Percentiles rank a stretch among this genome's conserved stretches.
Evolutionary conservation across 2,329 filamentous ascomycete genomes (phyloP).

Genomic region (Fusarium lyarnte): DNA sequence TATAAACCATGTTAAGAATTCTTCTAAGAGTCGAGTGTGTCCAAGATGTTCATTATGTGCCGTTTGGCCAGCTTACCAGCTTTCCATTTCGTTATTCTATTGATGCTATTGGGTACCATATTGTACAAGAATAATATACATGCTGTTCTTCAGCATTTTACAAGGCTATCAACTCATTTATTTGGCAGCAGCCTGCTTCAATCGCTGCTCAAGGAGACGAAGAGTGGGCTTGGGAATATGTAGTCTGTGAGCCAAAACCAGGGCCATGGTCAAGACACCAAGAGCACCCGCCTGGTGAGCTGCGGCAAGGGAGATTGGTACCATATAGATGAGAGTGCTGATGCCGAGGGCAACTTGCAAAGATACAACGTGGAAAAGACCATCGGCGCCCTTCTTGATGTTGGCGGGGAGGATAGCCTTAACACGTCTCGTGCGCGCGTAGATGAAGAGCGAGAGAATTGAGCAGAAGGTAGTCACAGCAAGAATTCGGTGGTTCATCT

Average conservation of each 20-base stretch:
- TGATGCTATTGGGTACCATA: constrained; percentile 35
- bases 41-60: constrained; percentile 11
- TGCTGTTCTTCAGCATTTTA: constrained; percentile 14
- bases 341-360: constrained; percentile 90
- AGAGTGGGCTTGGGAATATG: constrained; percentile 76
- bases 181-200: constrained; percentile 47
- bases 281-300: constrained; percentile 92
- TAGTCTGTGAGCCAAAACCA: constrained; percentile 81
- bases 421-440: constrained; percentile 73
- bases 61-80: constrained; percentile 10
- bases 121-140: constrained; percentile 42
- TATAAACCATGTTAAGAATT: constrained; percentile 20
- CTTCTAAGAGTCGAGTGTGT: constrained; percentile 33
- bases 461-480: constrained; percentile 88
- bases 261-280: constrained; percentile 81
- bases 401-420: constrained; percentile 67
- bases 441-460: constrained; percentile 82
- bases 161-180: constrained; percentile 26
- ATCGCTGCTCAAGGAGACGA: constrained; percentile 64
- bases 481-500: constrained; percentile 93
- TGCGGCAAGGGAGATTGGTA: constrained; percentile 87
- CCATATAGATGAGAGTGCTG: constrained; percentile 90
- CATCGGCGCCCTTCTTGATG: constrained; percentile 75
- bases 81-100: constrained; percentile 21
- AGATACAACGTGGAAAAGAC: constrained; percentile 83